Evolutionary conservation across 495 filamentous ascomycete genomes (phyloP), one percentile per base, ranked within the genome.

Genomic region (Elasticomyces elasticus): DNA sequence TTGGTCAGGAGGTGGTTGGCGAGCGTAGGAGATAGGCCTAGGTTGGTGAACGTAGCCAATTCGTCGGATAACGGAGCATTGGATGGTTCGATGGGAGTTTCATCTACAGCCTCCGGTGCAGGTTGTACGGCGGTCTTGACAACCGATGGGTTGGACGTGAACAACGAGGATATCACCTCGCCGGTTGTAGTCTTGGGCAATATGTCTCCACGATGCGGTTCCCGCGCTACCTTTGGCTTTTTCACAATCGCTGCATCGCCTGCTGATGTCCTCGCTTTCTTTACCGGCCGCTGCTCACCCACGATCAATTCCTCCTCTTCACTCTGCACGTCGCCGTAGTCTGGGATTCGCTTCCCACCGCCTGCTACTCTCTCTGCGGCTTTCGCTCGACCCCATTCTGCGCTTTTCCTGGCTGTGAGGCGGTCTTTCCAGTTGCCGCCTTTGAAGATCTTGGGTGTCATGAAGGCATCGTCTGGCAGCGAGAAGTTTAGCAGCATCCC

Each of bases 351-450:
- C 22, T 63, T 62, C 19, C 30, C 47, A 13, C 49, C 52, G 20
- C 22, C 30, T 7, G 38, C 51, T 17, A 49, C 62, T 30, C 55
- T 58, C 24, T 61, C 56, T 30, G 49, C 30, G 5, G 52, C 44
- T 31, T 60, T 57, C 72, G 74, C 52, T 33, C 69, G 62, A 57
- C 72, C 71, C 56, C 76, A 71, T 60, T 75, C 73, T 54, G 82
- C 69, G 61, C 80, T 72, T 71, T 85, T 88, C 68, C 89, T 87
- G 19, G 88, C 91, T 47, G 76, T 81, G 48, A 89, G 71, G 52
- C 94, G 76, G 64, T 95, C 92, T 64, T 82, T 86, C 92, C 92
- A 98, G 58, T 80, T 79, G 13, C 92, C 92, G 54, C 92, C 92
- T 67, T 82, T 89, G 66, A 94, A 87, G 56, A 79, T 83, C 4